Percentiles rank a stretch among this genome's conserved stretches.
Conservation (phyloP, 768 basidiomycete species). For the Cyathus striatus region DNA sequence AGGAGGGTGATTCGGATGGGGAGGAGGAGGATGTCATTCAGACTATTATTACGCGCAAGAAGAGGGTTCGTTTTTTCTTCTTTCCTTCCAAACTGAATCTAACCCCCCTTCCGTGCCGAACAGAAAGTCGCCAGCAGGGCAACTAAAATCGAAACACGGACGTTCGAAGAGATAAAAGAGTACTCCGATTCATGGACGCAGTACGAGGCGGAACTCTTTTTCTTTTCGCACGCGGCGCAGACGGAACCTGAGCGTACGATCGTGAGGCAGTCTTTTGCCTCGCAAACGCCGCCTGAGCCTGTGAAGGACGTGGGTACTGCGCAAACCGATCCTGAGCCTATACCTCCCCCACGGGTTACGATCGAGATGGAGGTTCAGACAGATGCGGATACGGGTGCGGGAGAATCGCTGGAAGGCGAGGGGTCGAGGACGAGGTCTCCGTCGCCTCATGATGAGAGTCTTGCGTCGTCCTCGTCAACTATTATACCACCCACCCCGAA, state of each 20-base stretch:
- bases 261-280: slow-evolving; percentile 38
- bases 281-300: slow-evolving; percentile 50
- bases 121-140: slow-evolving; percentile 68
- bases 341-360: slow-evolving; percentile 30
- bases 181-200: slow-evolving; percentile 74
- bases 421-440: slow-evolving; percentile 35
- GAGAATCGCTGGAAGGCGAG: too few species aligned
- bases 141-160: slow-evolving; percentile 42
- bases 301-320: slow-evolving; percentile 16
- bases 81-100: neutral
- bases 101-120: slow-evolving; percentile 2
- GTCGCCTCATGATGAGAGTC: slow-evolving; percentile 49
- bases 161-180: slow-evolving; percentile 64
- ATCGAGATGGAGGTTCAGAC: slow-evolving; percentile 67
- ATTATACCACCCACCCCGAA: slow-evolving; percentile 68
- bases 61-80: slow-evolving; percentile 43
- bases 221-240: slow-evolving; percentile 42
- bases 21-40: slow-evolving; percentile 77
- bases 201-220: slow-evolving; percentile 56
- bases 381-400: too few species aligned
- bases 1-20: slow-evolving; percentile 44
- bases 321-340: slow-evolving; percentile 29
- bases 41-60: slow-evolving; percentile 85
- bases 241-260: slow-evolving; percentile 57
- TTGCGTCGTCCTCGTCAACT: slow-evolving; percentile 72